phyloP scores from a whole-genome alignment of 2,329 filamentous ascomycete species.

The Ramularia endophylla region DNA sequence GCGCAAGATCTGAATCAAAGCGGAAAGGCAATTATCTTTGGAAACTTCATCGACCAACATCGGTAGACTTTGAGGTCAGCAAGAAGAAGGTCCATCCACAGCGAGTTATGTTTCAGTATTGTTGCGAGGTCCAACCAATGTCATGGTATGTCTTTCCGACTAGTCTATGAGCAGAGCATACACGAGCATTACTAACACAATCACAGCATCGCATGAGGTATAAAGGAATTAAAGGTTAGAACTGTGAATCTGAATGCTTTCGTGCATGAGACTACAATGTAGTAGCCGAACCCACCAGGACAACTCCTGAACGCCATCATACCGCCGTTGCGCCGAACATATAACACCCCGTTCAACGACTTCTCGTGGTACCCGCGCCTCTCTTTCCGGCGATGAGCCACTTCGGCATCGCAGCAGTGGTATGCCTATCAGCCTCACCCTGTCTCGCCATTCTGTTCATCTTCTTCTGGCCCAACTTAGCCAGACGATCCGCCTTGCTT shows the following conservation, averaged over 20 bases:
- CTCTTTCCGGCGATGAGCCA: constrained; percentile 94
- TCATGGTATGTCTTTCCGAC: too few relatives aligned
- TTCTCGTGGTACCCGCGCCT: constrained; percentile 75
- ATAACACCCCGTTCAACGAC: constrained; percentile 11
- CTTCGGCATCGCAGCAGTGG: constrained; percentile 72
- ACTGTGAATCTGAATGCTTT: too few relatives aligned
- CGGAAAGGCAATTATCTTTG: constrained; percentile 63
- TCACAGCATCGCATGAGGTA: too few relatives aligned
- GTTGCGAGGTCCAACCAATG: too few relatives aligned
- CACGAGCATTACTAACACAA: too few relatives aligned
- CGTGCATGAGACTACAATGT: too few relatives aligned
- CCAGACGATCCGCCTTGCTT: constrained; percentile 75
- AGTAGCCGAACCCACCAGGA: too few relatives aligned
- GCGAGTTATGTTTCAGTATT: too few relatives aligned
- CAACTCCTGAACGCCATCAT: background rate
- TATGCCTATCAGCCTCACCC: constrained; percentile 93
- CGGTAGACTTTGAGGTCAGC: background rate
- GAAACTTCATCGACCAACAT: constrained; percentile 19
- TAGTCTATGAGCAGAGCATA: too few relatives aligned
- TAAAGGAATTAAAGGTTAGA: too few relatives aligned
- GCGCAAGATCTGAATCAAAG: constrained; percentile 53
- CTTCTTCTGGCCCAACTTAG: constrained; percentile 91
- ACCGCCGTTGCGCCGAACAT: background rate
- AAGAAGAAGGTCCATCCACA: too few relatives aligned
- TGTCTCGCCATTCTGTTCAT: constrained; percentile 98